Evolutionary conservation across 352 stramenopile genomes (phyloP).

Genomic region (Globisporangium irregulare): DNA sequence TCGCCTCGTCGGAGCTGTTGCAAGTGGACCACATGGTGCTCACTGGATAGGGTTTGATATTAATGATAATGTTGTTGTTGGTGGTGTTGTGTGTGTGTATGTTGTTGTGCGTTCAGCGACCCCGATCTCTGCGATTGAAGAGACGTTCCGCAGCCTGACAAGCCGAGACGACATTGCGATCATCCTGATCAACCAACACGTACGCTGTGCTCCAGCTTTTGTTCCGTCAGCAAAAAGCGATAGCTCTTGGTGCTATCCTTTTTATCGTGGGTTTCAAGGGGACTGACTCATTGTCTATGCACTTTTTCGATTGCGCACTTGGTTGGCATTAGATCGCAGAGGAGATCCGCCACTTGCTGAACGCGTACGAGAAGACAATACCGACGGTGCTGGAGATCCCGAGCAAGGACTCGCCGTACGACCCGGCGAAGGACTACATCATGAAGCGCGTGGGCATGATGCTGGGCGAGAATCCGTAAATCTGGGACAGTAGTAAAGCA

Average conservation of each 20-base stretch:
- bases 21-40: background rate
- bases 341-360: conserved; percentile 97
- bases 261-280: background rate
- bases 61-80: background rate
- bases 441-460: conserved; percentile 97
- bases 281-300: background rate
- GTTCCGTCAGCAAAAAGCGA: background rate
- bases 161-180: conserved; percentile 97
- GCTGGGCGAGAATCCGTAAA: conserved; percentile 68
- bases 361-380: conserved; percentile 98
- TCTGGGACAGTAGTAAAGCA: background rate
- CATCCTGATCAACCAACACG: conserved; percentile 99
- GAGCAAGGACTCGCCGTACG: conserved; percentile 94
- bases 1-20: background rate
- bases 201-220: conserved; percentile 28
- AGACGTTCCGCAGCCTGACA: conserved; percentile 92
- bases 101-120: conserved; percentile 46
- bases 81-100: conserved; percentile 4
- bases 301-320: conserved; percentile 1
- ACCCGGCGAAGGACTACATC: conserved; percentile 98
- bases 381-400: conserved; percentile 98
- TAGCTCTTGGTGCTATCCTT: background rate
- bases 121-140: conserved; percentile 86
- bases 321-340: conserved; percentile 84
- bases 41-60: background rate